Conservation (phyloP, 345 rosid species). For the Atalantia buxifolia region DNA sequence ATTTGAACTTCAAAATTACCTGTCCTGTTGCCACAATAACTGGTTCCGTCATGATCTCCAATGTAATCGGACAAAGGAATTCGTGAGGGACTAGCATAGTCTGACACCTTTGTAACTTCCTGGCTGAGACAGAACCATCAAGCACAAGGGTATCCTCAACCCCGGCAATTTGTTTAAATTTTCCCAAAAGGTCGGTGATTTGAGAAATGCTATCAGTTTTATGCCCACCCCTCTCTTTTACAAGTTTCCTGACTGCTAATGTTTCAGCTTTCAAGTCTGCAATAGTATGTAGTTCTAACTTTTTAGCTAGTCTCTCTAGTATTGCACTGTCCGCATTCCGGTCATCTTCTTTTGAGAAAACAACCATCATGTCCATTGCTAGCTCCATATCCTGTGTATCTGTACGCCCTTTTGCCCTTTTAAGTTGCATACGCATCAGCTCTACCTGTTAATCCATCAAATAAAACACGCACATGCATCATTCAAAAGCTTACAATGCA, state of each 20-base stretch:
- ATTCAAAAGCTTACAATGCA: neutral
- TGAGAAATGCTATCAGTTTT: constrained; percentile 40
- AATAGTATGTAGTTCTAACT: constrained; percentile 45
- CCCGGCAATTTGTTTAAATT: constrained; percentile 49
- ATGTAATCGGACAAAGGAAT: constrained; percentile 53
- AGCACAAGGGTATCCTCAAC: constrained; percentile 29
- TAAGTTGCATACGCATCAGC: constrained; percentile 49
- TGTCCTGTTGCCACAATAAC: constrained; percentile 68
- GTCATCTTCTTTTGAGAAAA: constrained; percentile 42
- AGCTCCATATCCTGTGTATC: constrained; percentile 65
- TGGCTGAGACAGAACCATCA: constrained; percentile 33
- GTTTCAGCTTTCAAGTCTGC: constrained; percentile 50
- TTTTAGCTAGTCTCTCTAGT: constrained; percentile 53
- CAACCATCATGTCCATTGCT: constrained; percentile 69
- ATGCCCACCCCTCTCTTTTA: constrained; percentile 29
- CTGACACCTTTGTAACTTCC: constrained; percentile 32
- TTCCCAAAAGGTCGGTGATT: constrained; percentile 36
- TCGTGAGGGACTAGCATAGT: constrained; percentile 45
- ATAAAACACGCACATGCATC: neutral
- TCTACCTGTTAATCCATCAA: constrained; percentile 39
- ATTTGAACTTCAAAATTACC: constrained; percentile 29
- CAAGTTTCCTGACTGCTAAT: constrained; percentile 38
- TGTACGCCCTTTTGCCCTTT: constrained; percentile 48
- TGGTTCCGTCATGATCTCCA: constrained; percentile 66
- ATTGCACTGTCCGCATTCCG: constrained; percentile 51